Evolutionary conservation across 352 stramenopile genomes (phyloP).

Genomic region (Thalassiosira sp.): DNA sequence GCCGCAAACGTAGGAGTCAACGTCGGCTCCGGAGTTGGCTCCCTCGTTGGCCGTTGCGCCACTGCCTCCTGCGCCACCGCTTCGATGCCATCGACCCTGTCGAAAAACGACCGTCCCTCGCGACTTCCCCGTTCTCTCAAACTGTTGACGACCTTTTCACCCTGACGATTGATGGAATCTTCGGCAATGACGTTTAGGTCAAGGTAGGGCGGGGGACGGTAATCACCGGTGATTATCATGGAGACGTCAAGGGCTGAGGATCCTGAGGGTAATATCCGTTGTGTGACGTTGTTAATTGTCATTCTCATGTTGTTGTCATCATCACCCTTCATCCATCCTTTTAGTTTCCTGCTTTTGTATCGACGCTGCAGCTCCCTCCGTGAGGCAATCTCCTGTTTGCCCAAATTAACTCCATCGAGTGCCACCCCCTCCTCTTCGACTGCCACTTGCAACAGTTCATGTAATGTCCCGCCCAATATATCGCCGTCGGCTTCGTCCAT

Average conservation of each 20-base stretch:
- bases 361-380: not conserved
- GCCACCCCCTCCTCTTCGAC: conserved; percentile 5
- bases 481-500: conserved; percentile 28
- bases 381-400: conserved; percentile 2
- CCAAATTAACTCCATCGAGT: conserved; percentile 12
- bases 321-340: not conserved
- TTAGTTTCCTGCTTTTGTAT: not conserved
- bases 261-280: conserved; percentile 19
- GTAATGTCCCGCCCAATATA: conserved; percentile 31
- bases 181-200: conserved; percentile 37
- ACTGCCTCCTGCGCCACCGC: not conserved
- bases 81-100: conserved; percentile 25
- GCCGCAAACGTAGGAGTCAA: conserved; percentile 4
- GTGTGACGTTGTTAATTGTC: not conserved
- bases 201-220: conserved; percentile 34
- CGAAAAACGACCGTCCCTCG: conserved; percentile 20
- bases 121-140: conserved; percentile 19
- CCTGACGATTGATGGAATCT: conserved; percentile 40
- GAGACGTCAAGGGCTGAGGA: conserved; percentile 40
- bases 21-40: conserved; percentile 15
- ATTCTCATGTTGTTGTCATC: not conserved
- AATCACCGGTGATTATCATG: conserved; percentile 39
- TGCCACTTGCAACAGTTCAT: conserved; percentile 3
- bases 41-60: conserved; percentile 26
- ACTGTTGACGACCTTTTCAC: conserved; percentile 11